phyloP scores from a whole-genome alignment of 805 yeast genomes.

The Saturnispora galanensis region DNA sequence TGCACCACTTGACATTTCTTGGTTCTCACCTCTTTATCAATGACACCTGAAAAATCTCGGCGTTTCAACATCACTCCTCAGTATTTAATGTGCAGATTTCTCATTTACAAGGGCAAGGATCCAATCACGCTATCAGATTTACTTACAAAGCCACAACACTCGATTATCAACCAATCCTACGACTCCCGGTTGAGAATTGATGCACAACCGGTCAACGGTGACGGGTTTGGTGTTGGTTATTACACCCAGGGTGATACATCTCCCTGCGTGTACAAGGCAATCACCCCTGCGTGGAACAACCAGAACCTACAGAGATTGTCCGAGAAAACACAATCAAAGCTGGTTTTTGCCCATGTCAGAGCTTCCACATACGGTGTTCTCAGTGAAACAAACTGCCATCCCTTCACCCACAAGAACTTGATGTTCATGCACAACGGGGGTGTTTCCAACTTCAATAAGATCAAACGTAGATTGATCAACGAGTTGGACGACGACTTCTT shows the following conservation, averaged over 20 bases:
- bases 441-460: slow-evolving; percentile 57
- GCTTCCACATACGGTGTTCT: slow-evolving; percentile 94
- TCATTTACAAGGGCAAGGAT: slow-evolving; percentile 86
- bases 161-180: slow-evolving; percentile 91
- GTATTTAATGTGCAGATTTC: slow-evolving; percentile 71
- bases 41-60: neutral
- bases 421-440: slow-evolving; percentile 99
- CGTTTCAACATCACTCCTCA: neutral
- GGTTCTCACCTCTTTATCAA: too few relatives aligned
- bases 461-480: slow-evolving; percentile 63
- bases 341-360: slow-evolving; percentile 91
- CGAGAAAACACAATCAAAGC: slow-evolving; percentile 71
- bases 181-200: slow-evolving; percentile 85
- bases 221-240: slow-evolving; percentile 97
- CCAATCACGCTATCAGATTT: slow-evolving; percentile 79
- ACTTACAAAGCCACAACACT: slow-evolving; percentile 90
- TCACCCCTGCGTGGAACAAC: slow-evolving; percentile 98
- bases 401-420: slow-evolving; percentile 75
- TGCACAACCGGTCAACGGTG: slow-evolving; percentile 91
- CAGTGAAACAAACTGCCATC: slow-evolving; percentile 95
- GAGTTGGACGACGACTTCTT: slow-evolving; percentile 77
- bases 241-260: slow-evolving; percentile 39
- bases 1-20: neutral
- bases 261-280: slow-evolving; percentile 91
- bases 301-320: slow-evolving; percentile 78